Evolutionary conservation across 1,139 yeast genomes (phyloP), one percentile per base, ranked within the genome.

Genomic region (Spathaspora sp.): DNA sequence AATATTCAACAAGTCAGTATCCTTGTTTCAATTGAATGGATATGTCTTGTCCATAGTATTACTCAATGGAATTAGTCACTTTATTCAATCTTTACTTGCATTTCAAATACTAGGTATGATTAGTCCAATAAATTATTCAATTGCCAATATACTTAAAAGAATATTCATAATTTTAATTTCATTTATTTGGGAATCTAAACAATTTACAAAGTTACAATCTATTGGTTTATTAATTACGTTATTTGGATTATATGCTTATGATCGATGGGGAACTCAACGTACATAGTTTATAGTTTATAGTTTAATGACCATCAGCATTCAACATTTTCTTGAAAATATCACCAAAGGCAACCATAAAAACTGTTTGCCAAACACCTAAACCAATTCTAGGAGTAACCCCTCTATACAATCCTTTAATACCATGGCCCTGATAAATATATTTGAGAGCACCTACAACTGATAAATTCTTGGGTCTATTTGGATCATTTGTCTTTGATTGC

Each of bases 291-390:
- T 18, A 18, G 16, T 36, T 16, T 36, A 16, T 33, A 33, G 10
- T 16, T 16, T 36, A 36, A 36, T 36, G 26, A 44, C 75, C 74
- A 39, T 74, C 76, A 37, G 77, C 68, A 49, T 74, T 73, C 58
- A 74, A 67, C 64, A 70, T 56, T 55, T 63, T 70, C 60, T 72
- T 74, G 59, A 74, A 69, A 68, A 90, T 88, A 65, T 93, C 99
- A 63, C 98, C 99, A 56, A 93, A 83, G n/a, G 97, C 97, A 50
- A 93, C 98, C 98, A 93, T 93, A 68, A 95, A 93, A 42, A 93
- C 89, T 2, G 99, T 93, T 75, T 93, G 99, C 97, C 98, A 93
- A 52, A 93, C 87, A 55, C 98, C 96, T 57, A 93, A 79, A 47
- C 96, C 97, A 56, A 93, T 82, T 77, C 99, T 86, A 56, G 99